Evolutionary conservation across 768 basidiomycete species (phyloP), one percentile per base, ranked within the genome.

Genomic region (Leccinum boreale): DNA sequence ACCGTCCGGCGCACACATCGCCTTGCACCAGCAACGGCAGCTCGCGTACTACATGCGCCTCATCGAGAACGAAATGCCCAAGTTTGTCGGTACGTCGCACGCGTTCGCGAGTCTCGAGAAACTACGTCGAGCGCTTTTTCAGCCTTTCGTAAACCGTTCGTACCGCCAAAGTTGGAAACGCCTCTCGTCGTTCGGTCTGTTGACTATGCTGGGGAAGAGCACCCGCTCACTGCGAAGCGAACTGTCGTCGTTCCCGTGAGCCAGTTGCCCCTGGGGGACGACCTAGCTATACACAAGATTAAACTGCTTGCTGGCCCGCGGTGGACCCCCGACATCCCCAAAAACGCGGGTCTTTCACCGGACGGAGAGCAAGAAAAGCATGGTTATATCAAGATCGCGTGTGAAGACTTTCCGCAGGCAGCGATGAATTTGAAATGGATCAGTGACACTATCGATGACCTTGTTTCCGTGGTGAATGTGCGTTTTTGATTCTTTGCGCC

Each of bases 341-440:
- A 80, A 15, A 86, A 91, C 62, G 81, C 85, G 33, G 92, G 92
- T 2, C 53, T 69, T 17, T 72, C 85, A 23, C 52, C 57, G 42
- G 77, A 76, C 49, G 71, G 71, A 10, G 71, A 81, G 45, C 77
- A 77, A 48, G 72, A 69, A 10, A 83, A 79, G 70, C 82, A 92
- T 56, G 95, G 95, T 4, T 95, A 83, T 74, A 78, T 99, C 73
- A 94, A 94, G 76, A 90, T 98, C 59, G 81, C 89, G 1, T 94
- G 91, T 68, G 95, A 98, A 65, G 84, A 89, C 72, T 96, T 93
- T 73, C 85, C 86, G 7, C 79, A 83, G 62, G 83, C 86, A 2
- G 79, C 84, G 26, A 88, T 91, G 90, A 99, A 99, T 73, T 77
- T 96, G 65, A 96, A 95, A 73, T 96, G 93, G 90, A 92, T 90